These are phyloP conservation scores for Emergomyces africanus DNA, from an alignment of 2,329 filamentous ascomycete species.

Conservation along the genomic window DNA sequence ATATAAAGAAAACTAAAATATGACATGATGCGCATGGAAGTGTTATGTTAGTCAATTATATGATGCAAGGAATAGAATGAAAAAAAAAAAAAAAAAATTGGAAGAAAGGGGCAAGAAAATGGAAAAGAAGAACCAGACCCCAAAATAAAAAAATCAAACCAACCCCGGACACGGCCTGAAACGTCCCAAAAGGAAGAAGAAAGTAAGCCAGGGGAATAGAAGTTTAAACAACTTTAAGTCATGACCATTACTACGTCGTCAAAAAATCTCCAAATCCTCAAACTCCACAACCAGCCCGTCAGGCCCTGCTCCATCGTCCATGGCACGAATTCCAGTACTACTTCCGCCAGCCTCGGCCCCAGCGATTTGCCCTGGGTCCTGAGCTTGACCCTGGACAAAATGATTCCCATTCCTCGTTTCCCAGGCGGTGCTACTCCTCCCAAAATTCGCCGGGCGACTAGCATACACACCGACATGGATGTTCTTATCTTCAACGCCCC, in stretches of 20 bases:
- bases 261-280: conserved; percentile 39
- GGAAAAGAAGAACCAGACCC: neutral
- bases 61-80: neutral
- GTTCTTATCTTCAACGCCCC: conserved; percentile 45
- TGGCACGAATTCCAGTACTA: neutral
- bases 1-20: neutral
- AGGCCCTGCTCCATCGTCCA: conserved; percentile 6
- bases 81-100: neutral
- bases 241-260: conserved; percentile 9
- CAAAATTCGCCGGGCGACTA: conserved; percentile 40
- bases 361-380: neutral
- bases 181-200: neutral
- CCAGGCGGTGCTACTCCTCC: conserved; percentile 26
- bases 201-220: neutral
- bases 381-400: conserved; percentile 14
- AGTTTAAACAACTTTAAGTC: conserved; percentile 1
- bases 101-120: no score
- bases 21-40: neutral
- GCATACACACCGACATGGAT: conserved; percentile 48
- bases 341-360: conserved; percentile 13
- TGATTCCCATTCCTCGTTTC: conserved; percentile 23
- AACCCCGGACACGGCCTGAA: neutral
- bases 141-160: neutral
- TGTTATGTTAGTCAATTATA: neutral
- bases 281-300: conserved; percentile 37